phyloP scores from a whole-genome alignment of 345 rosid species.

The Sapria himalayana region DNA sequence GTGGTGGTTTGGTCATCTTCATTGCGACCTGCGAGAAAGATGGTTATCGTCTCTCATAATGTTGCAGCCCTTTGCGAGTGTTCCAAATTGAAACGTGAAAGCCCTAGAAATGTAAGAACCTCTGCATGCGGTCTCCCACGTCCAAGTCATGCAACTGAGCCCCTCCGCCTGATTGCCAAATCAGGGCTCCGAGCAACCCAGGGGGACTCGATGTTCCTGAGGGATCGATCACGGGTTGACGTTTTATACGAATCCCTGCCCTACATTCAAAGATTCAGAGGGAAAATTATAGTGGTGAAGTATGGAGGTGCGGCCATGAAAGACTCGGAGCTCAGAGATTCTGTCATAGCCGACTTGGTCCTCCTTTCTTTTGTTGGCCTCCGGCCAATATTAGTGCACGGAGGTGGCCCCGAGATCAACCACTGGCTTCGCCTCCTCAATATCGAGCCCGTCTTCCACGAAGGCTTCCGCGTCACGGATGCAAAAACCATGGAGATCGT shows the following conservation, averaged over 20 bases:
- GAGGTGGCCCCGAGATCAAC: constrained; percentile 87
- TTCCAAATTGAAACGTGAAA: no score
- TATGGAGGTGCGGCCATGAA: constrained; percentile 98
- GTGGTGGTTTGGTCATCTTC: no score
- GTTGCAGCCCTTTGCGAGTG: no score
- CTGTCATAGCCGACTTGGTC: constrained; percentile 57
- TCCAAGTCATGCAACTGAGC: no score
- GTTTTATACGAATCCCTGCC: constrained; percentile 82
- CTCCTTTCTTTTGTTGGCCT: constrained; percentile 76
- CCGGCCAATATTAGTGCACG: constrained; percentile 79
- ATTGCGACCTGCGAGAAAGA: no score
- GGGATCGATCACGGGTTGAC: no score
- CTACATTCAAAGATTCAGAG: constrained; percentile 75
- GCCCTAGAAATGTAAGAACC: no score
- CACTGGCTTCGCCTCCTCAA: constrained; percentile 42
- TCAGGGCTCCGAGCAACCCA: no score
- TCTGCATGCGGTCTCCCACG: no score
- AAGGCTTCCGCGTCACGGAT: constrained; percentile 78
- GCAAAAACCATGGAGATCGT: constrained; percentile 86
- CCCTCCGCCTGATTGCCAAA: no score
- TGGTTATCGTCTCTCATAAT: no score
- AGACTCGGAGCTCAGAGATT: constrained; percentile 39
- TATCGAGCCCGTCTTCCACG: constrained; percentile 46
- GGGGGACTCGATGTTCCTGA: no score
- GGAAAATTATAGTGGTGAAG: constrained; percentile 78